A percentile compares a stretch with the other conserved stretches of the same genome.
These are phyloP conservation scores for Aspergillus nidulans DNA, from an alignment of 495 filamentous ascomycete genomes.

Conservation along the genomic window DNA sequence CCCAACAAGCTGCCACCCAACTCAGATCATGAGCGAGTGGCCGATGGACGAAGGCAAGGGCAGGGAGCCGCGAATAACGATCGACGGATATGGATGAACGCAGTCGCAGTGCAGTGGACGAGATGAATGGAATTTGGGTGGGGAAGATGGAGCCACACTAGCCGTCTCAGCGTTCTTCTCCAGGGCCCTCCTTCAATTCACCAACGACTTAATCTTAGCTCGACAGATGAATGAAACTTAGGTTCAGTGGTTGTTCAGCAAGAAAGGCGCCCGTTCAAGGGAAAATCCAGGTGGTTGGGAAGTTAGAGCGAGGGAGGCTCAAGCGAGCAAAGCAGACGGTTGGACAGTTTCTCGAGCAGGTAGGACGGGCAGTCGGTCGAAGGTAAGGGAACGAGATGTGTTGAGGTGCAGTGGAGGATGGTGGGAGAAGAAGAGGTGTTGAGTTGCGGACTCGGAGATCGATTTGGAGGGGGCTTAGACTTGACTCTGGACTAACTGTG, in stretches of 20 bases:
- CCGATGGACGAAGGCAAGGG: not conserved
- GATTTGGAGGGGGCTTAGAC: constrained; percentile 10
- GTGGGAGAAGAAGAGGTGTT: constrained; percentile 16
- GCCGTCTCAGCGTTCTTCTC: not conserved
- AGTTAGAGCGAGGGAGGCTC: constrained; percentile 7
- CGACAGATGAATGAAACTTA: not conserved
- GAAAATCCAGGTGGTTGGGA: not conserved
- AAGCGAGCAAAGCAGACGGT: constrained; percentile 3
- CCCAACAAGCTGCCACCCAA: constrained; percentile 8
- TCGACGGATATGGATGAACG: constrained; percentile 2
- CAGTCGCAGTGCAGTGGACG: not conserved
- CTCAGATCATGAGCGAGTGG: constrained; percentile 8
- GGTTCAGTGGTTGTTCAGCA: not conserved
- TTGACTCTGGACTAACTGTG: not conserved
- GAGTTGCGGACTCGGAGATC: too few relatives aligned
- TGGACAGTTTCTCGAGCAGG: constrained; percentile 13
- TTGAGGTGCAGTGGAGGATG: constrained; percentile 19
- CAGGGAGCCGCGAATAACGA: constrained; percentile 4
- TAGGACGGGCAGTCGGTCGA: constrained; percentile 11
- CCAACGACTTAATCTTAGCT: not conserved
- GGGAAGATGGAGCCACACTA: constrained; percentile 6
- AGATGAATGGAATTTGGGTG: not conserved
- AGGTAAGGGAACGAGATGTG: constrained; percentile 23
- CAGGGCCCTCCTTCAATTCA: constrained; percentile 4
- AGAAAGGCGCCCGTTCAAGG: not conserved